Conservation (phyloP, 192 early-diverging fungal genomes). For the Backusella westeae region DNA sequence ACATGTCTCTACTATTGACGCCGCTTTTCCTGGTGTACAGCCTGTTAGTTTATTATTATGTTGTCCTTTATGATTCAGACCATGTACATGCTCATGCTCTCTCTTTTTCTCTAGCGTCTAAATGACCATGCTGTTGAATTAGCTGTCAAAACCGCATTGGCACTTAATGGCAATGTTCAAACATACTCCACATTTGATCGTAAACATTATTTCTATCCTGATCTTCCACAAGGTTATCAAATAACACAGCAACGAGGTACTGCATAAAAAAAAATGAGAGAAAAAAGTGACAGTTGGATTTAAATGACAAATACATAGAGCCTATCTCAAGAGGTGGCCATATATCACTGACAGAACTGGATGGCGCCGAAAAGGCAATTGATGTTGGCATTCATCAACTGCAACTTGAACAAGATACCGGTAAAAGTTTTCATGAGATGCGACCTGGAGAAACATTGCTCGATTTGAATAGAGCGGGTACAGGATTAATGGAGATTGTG, state of each 20-base stretch:
- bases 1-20: conserved; percentile 72
- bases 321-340: conserved; percentile 78
- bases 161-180: conserved; percentile 65
- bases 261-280: background rate
- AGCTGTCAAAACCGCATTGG: conserved; percentile 72
- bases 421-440: conserved; percentile 72
- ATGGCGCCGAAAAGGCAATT: conserved; percentile 54
- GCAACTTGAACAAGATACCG: conserved; percentile 93
- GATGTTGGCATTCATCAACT: conserved; percentile 76
- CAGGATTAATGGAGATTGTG: conserved; percentile 89
- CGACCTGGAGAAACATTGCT: conserved; percentile 61
- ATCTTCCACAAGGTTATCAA: conserved; percentile 92
- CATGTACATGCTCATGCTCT: background rate
- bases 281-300: background rate
- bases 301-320: conserved; percentile 29
- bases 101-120: conserved; percentile 44
- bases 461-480: conserved; percentile 88
- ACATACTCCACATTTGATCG: conserved; percentile 77
- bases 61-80: background rate
- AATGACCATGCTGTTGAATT: conserved; percentile 74
- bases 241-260: conserved; percentile 83
- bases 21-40: conserved; percentile 83
- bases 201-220: conserved; percentile 96
- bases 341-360: conserved; percentile 52
- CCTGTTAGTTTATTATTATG: conserved; percentile 51